phyloP scores from a whole-genome alignment of 1,139 yeast species.

The Meyerozyma athensensis region DNA sequence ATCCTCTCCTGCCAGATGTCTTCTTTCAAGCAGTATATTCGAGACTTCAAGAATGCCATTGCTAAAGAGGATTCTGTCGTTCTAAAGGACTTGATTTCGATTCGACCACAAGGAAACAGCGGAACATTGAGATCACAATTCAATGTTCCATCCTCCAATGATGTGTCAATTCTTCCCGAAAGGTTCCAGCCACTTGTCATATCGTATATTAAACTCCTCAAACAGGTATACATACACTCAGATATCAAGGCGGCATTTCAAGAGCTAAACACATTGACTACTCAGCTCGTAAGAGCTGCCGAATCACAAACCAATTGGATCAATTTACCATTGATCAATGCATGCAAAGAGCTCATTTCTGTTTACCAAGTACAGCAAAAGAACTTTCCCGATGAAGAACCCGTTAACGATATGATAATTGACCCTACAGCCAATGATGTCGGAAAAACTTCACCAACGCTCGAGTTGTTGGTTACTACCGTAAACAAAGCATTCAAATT shows the following conservation, averaged over 20 bases:
- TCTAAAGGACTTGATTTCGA: background rate
- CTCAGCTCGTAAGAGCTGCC: slow-evolving; percentile 53
- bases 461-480: slow-evolving; percentile 60
- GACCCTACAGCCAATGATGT: slow-evolving; percentile 11
- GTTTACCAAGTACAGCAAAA: slow-evolving; percentile 36
- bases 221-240: slow-evolving; percentile 31
- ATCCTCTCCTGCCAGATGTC: too few species aligned
- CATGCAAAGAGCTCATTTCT: slow-evolving; percentile 53
- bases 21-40: background rate
- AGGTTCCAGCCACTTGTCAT: slow-evolving; percentile 18
- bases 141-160: background rate
- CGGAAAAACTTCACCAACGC: slow-evolving; percentile 12
- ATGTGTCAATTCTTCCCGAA: background rate
- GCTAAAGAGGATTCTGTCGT: background rate
- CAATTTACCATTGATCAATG: slow-evolving; percentile 50
- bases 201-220: slow-evolving; percentile 34
- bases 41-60: background rate
- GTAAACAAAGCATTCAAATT: slow-evolving; percentile 72
- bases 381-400: slow-evolving; percentile 26
- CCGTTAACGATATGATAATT: slow-evolving; percentile 5
- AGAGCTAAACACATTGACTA: slow-evolving; percentile 39
- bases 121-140: background rate
- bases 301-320: slow-evolving; percentile 67
- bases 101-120: background rate
- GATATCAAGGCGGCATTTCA: slow-evolving; percentile 37